Evolutionary conservation across 2,329 filamentous ascomycete species (phyloP).

Genomic region (Blastomyces gilchristii): DNA sequence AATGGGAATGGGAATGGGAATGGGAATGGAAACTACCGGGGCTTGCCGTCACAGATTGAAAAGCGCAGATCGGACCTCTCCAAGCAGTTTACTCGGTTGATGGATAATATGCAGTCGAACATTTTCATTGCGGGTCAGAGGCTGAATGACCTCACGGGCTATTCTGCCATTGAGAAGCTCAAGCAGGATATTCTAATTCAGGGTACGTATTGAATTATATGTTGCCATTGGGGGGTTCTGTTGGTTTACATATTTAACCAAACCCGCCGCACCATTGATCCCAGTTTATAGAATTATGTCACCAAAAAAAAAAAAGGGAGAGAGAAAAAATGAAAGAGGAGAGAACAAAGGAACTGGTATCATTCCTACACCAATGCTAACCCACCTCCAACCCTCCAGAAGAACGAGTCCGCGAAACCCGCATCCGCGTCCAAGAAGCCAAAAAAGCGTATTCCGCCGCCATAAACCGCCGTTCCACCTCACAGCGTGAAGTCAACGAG

Average conservation of each 20-base stretch:
- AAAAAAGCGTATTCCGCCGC: constrained; percentile 73
- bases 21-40: constrained; percentile 2
- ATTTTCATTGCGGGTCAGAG: constrained; percentile 76
- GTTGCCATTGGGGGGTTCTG: too few species aligned
- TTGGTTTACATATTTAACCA: not conserved
- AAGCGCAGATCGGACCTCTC: constrained; percentile 46
- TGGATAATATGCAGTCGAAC: constrained; percentile 83
- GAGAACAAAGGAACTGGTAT: not conserved
- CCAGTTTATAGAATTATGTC: not conserved
- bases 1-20: constrained; percentile 1
- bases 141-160: constrained; percentile 89
- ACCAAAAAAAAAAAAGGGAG: not conserved
- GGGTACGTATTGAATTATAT: constrained; percentile 33
- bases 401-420: constrained; percentile 43
- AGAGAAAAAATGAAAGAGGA: not conserved
- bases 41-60: constrained; percentile 44
- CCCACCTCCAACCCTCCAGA: constrained; percentile 32
- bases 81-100: constrained; percentile 57
- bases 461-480: constrained; percentile 70
- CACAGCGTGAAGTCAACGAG: constrained; percentile 90
- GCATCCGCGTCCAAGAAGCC: constrained; percentile 56
- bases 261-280: not conserved
- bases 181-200: constrained; percentile 65
- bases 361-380: not conserved
- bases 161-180: constrained; percentile 78